A percentile compares a stretch with the other conserved stretches of the same genome.
phyloP scores from a whole-genome alignment of 805 yeast genomes.

The Ogataea chonburiensis region DNA sequence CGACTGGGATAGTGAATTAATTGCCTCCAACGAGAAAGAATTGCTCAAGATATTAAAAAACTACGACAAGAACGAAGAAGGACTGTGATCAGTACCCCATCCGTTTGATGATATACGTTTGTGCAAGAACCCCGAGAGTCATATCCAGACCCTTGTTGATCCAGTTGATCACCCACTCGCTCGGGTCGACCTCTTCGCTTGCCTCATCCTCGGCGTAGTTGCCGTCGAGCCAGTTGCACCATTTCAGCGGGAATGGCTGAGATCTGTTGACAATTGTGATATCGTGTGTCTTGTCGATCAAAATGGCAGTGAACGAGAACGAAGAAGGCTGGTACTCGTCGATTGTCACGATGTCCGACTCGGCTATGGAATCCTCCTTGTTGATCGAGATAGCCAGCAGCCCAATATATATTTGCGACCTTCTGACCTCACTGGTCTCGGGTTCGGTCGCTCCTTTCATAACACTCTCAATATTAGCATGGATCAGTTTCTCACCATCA shows the following conservation, averaged over 20 bases:
- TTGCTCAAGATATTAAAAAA: constrained; percentile 44
- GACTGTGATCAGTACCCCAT: constrained; percentile 58
- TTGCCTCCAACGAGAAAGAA: constrained; percentile 48
- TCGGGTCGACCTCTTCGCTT: constrained; percentile 55
- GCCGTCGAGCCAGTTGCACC: constrained; percentile 92
- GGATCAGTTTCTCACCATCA: constrained; percentile 85
- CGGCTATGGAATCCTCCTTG: constrained; percentile 23
- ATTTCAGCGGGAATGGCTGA: constrained; percentile 84
- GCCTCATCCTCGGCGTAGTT: constrained; percentile 22
- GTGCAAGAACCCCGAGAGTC: constrained; percentile 84
- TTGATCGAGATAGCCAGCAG: constrained; percentile 31
- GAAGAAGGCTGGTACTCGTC: constrained; percentile 50
- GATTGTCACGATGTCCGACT: constrained; percentile 37
- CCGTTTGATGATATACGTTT: constrained; percentile 83
- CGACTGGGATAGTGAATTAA: constrained; percentile 58
- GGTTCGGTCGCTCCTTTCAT: constrained; percentile 30
- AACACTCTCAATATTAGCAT: constrained; percentile 82
- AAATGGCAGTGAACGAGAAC: constrained; percentile 71
- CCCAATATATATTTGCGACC: constrained; percentile 34
- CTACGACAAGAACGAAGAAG: constrained; percentile 30
- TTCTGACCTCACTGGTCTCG: constrained; percentile 13
- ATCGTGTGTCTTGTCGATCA: constrained; percentile 77
- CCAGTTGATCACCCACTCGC: constrained; percentile 82
- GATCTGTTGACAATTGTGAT: constrained; percentile 74
- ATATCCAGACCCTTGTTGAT: constrained; percentile 73